phyloP scores from a whole-genome alignment of 257 asterid genomes.

The Solanum paucissectum region DNA sequence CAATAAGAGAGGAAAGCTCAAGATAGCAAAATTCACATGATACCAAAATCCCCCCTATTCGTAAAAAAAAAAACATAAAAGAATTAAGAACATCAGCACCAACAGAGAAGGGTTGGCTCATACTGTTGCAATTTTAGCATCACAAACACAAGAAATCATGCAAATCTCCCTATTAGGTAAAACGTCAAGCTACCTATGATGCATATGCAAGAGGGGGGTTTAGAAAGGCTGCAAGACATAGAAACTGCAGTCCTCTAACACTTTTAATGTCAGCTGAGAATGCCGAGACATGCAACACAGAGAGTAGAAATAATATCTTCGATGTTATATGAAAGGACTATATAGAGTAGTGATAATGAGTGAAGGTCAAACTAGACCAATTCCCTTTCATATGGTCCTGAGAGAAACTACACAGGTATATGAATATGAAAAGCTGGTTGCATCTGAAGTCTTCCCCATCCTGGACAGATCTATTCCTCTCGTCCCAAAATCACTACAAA shows the following conservation, averaged over 20 bases:
- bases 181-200: background rate
- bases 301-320: background rate
- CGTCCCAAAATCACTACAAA: background rate
- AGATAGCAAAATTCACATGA: background rate
- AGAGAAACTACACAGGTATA: background rate
- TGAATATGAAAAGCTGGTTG: background rate
- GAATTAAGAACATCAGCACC: background rate
- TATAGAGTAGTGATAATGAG: background rate
- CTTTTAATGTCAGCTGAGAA: background rate
- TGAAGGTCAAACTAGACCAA: background rate
- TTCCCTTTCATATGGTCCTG: background rate
- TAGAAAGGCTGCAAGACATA: background rate
- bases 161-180: background rate
- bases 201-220: background rate
- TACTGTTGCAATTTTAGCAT: background rate
- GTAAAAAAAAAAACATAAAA: background rate
- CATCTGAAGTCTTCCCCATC: background rate
- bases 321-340: background rate
- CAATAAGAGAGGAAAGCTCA: background rate
- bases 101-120: background rate
- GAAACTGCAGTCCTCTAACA: background rate
- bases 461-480: background rate
- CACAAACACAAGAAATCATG: background rate
- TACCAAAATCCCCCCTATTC: background rate
- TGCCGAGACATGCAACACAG: background rate